Evolutionary conservation across 306 rosid species (phyloP).

Genomic region (Vigna trinervia): DNA sequence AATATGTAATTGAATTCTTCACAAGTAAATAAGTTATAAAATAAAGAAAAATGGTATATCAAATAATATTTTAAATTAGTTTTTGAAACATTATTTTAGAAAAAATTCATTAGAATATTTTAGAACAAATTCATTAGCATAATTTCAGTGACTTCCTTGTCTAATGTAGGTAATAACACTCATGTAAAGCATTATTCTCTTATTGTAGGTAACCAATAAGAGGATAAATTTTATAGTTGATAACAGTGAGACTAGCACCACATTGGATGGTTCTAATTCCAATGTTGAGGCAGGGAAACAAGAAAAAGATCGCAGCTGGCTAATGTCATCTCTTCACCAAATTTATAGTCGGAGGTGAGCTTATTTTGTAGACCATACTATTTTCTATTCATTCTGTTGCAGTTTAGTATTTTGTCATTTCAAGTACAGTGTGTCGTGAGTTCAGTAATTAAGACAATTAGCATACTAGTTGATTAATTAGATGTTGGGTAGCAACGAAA

Average conservation of each 20-base stretch:
- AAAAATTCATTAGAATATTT: neutral
- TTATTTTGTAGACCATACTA: slow-evolving; percentile 24
- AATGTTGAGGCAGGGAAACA: slow-evolving; percentile 53
- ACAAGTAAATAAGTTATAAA: no score
- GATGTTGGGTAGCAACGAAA: neutral
- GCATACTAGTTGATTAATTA: neutral
- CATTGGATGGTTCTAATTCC: slow-evolving; percentile 52
- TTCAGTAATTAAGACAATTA: neutral
- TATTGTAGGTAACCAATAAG: slow-evolving; percentile 75
- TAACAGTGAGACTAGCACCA: slow-evolving; percentile 58
- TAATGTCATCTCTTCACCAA: slow-evolving; percentile 89
- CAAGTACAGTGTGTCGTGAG: neutral
- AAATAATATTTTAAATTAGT: neutral
- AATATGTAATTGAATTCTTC: neutral
- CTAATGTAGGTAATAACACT: slow-evolving; percentile 32
- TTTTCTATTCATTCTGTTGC: slow-evolving; percentile 26
- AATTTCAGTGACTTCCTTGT: slow-evolving; percentile 30
- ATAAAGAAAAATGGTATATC: neutral
- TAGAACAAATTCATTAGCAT: neutral
- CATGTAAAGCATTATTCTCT: slow-evolving; percentile 39
- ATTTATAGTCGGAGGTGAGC: slow-evolving; percentile 87
- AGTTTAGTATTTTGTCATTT: slow-evolving; percentile 33
- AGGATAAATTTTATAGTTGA: slow-evolving; percentile 91
- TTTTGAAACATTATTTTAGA: neutral
- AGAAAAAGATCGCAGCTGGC: slow-evolving; percentile 90